Base-by-base conservation (phyloP, 805 yeast genomes). In the Huiozyma naganishii region DNA sequence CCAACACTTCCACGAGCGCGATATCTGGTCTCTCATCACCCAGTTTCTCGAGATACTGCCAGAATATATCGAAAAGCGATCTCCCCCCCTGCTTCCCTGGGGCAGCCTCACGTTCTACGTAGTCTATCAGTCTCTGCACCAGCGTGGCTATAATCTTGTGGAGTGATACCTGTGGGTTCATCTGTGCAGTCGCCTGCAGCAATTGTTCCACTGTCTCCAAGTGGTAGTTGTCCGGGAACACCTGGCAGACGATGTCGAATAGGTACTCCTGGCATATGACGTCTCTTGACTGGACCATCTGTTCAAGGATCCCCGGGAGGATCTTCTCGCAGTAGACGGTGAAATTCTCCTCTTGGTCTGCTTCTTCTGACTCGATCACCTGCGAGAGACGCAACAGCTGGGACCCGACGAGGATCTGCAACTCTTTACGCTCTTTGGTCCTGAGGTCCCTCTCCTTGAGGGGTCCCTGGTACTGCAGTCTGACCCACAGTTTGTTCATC, bases 401-500 rank as follows among this genome's bases (percentile, higher is more conserved):
- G 23, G 95, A 83, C 0, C 98, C 98, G 28, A 92, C 94, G 36
- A 92, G 72, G 45, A 89, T 87, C 65, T 86, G 89, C 49, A 92
- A 72, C 63, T 92, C 97, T 54, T 80, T 79, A 23, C 98, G 72
- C 64, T 92, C 97, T 47, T 71, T 73, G 23, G 73, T 74, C 45
- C 97, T 72, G 59, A 82, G 76, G 34, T 71, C 77, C 35, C 85
- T 73, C 54, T 90, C 96, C 36, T 83, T 74, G 4, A 90, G 76
- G 48, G 87, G 95, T 1, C 97, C 97, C 63, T 88, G 95, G 60
- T 89, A 95, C 65, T 90, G 97, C 51, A 89, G 69, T 41, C 98
- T 74, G 4, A 92, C 97, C 98, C 98, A 92, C 39, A 92, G 70
- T 62, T 92, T 92, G 68, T 92, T 92, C 98, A 92, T 92, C 61